Evolutionary conservation across 306 rosid species (phyloP).

Genomic region (Ormosia emarginata): DNA sequence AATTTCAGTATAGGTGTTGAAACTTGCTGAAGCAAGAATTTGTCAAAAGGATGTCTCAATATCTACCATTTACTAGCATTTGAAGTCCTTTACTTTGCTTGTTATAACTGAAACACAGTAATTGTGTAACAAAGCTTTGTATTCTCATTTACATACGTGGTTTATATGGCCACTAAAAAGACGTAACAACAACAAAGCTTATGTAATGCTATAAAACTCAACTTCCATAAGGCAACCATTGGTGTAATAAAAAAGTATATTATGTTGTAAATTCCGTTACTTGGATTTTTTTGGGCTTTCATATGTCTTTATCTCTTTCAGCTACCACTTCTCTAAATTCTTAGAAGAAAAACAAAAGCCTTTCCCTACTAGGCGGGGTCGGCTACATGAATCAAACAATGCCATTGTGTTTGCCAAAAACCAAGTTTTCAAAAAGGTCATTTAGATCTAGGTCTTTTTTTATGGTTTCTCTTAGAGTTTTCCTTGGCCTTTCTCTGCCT

Average conservation of each 20-base stretch:
- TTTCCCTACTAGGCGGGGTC: background rate
- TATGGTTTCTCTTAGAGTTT: background rate
- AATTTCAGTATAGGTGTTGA: slow-evolving; percentile 7
- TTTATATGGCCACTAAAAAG: background rate
- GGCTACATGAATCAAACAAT: background rate
- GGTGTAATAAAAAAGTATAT: background rate
- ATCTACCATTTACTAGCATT: background rate
- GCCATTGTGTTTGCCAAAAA: background rate
- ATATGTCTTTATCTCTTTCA: background rate
- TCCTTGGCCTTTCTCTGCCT: background rate
- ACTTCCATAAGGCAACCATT: slow-evolving; percentile 1
- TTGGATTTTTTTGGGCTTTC: background rate
- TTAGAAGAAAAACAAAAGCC: background rate
- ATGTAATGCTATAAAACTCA: background rate
- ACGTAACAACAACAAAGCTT: background rate
- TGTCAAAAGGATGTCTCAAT: background rate
- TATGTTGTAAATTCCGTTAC: background rate
- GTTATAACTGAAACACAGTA: background rate
- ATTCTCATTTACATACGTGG: background rate
- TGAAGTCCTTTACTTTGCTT: background rate
- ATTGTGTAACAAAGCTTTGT: background rate
- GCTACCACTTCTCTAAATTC: background rate
- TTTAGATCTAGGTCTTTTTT: background rate
- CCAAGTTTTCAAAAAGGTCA: background rate
- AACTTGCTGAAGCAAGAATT: slow-evolving; percentile 14